Conservation (phyloP, 225 moss, liverwort and hornwort genomes). For the Pleurozium schreberi region DNA sequence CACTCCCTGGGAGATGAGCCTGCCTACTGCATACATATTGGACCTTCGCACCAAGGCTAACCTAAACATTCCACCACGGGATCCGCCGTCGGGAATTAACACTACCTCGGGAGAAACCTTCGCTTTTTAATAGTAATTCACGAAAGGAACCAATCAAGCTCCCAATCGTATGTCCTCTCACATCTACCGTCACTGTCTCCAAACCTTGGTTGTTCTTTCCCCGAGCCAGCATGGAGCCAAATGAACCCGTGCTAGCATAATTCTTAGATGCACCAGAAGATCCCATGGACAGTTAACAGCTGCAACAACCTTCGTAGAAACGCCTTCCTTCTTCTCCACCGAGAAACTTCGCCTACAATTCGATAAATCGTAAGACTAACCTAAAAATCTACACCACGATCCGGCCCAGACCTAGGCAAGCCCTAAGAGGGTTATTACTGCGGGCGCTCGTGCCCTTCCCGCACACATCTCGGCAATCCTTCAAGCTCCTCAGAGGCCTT, state of each 20-base stretch:
- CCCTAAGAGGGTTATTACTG: background rate
- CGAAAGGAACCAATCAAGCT: slow-evolving; percentile 10
- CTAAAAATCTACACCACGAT: background rate
- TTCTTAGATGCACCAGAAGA: slow-evolving; percentile 44
- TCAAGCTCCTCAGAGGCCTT: background rate
- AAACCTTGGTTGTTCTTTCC: background rate
- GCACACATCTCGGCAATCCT: background rate
- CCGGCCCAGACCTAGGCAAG: background rate
- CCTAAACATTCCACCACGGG: slow-evolving; percentile 30
- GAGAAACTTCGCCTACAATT: slow-evolving; percentile 48
- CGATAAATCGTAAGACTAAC: background rate
- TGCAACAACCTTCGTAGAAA: slow-evolving; percentile 41
- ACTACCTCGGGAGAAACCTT: background rate
- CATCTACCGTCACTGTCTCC: background rate
- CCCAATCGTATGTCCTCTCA: background rate
- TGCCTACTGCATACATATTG: slow-evolving; percentile 72
- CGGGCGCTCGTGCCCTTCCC: background rate
- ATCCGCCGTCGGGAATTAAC: background rate
- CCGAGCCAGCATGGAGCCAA: background rate
- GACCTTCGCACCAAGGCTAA: slow-evolving; percentile 24
- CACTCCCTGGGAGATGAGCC: slow-evolving; percentile 72
- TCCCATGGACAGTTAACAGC: slow-evolving; percentile 80
- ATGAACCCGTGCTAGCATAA: background rate
- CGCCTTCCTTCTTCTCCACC: slow-evolving; percentile 27
- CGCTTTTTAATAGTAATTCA: background rate